Evolutionary conservation across 176 grass and related monocot genomes (phyloP).

Genomic region (Calamus simplicifolius): DNA sequence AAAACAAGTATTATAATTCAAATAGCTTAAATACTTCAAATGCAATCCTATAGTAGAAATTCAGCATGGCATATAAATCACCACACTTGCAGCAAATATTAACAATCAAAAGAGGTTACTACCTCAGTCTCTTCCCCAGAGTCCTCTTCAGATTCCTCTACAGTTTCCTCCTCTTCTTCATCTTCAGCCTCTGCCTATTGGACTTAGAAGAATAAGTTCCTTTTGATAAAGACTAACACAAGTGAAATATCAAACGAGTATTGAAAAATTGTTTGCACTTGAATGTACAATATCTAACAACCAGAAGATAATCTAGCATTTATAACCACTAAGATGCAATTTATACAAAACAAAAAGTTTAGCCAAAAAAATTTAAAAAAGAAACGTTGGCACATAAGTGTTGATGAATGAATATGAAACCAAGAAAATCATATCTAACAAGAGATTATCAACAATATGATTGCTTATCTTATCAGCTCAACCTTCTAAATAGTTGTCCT

Average conservation of each 20-base stretch:
- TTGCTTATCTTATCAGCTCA: too few species aligned
- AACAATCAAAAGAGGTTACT: neutral
- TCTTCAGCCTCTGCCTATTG: constrained; percentile 49
- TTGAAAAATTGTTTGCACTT: too few species aligned
- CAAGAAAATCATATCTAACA: too few species aligned
- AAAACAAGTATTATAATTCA: constrained; percentile 2
- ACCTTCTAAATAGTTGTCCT: too few species aligned
- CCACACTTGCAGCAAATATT: constrained; percentile 3
- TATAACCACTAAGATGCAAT: too few species aligned
- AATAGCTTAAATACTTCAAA: constrained; percentile 5
- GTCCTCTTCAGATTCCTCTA: constrained; percentile 70
- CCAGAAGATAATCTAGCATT: too few species aligned
- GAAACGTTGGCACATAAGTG: too few species aligned
- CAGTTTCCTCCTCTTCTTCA: constrained; percentile 59
- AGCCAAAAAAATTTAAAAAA: too few species aligned
- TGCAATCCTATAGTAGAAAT: neutral
- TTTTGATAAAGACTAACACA: constrained; percentile 1
- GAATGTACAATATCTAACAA: too few species aligned
- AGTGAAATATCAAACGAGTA: neutral
- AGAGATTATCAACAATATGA: too few species aligned
- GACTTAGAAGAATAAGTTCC: constrained; percentile 15
- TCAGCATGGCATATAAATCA: constrained; percentile 3
- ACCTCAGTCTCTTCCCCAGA: constrained; percentile 60
- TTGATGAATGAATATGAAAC: too few species aligned
- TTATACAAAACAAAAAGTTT: too few species aligned